Conservation (phyloP, 139 green algal genomes). For the Zygnema circumcarinatum region DNA sequence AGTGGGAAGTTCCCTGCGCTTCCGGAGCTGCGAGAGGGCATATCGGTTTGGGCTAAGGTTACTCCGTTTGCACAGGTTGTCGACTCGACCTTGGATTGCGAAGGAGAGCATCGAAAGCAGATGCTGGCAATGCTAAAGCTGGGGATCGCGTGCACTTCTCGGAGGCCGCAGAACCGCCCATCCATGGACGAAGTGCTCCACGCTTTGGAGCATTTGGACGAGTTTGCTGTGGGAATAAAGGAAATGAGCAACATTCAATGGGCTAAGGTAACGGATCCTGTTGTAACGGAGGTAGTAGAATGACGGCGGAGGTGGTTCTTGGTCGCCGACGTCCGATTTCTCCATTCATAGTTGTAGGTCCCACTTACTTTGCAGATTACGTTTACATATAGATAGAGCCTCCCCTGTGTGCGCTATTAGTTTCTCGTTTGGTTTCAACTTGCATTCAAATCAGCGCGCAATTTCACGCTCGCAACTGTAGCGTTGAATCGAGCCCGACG, state of each 20-base stretch:
- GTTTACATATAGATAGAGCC: no score
- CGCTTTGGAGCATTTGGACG: constrained; percentile 25
- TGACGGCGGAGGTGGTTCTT: no score
- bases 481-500: no score
- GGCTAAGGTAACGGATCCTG: not conserved
- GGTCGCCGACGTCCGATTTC: no score
- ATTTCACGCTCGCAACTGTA: no score
- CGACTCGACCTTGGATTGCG: not conserved
- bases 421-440: no score
- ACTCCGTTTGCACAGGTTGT: not conserved
- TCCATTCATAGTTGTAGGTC: no score
- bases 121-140: constrained; percentile 10
- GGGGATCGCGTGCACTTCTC: not conserved
- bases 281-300: no score
- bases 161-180: not conserved
- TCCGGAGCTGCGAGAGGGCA: constrained; percentile 17
- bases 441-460: no score
- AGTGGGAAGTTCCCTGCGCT: constrained; percentile 16
- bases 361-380: no score
- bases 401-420: no score
- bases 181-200: constrained; percentile 27
- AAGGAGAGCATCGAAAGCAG: not conserved
- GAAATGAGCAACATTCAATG: not conserved
- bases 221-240: constrained; percentile 21
- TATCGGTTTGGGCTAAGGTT: not conserved